Conservation (phyloP, 2,329 filamentous ascomycete species). For the Aspergillus glaucus region DNA sequence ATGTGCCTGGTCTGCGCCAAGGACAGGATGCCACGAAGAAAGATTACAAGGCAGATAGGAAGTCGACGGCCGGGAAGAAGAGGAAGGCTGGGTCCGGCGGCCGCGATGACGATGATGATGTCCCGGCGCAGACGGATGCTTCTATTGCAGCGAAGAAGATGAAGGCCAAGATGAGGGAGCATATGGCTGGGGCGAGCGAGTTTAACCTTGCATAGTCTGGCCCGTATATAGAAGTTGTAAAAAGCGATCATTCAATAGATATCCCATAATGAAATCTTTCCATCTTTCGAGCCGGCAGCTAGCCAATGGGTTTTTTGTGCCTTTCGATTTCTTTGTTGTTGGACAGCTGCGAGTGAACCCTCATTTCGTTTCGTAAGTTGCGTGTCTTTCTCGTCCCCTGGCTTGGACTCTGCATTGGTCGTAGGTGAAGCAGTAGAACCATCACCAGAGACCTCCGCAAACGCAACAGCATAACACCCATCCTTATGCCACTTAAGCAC, state of each 20-base stretch:
- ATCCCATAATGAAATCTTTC: slow-evolving; percentile 92
- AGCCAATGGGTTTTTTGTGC: slow-evolving; percentile 77
- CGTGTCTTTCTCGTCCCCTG: neutral
- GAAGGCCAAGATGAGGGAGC: slow-evolving; percentile 47
- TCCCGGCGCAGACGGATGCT: slow-evolving; percentile 28
- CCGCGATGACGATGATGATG: slow-evolving; percentile 19
- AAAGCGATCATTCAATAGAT: slow-evolving; percentile 57
- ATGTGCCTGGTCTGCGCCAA: slow-evolving; percentile 45
- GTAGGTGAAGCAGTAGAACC: neutral
- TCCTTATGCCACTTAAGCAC: slow-evolving; percentile 92
- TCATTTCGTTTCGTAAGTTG: slow-evolving; percentile 5
- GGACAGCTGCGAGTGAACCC: slow-evolving; percentile 46
- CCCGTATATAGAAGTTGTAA: slow-evolving; percentile 22
- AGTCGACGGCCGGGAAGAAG: slow-evolving; percentile 29
- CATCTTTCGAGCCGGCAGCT: slow-evolving; percentile 86
- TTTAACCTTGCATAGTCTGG: slow-evolving; percentile 50
- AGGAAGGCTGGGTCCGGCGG: slow-evolving; percentile 25
- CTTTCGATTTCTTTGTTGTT: slow-evolving; percentile 56
- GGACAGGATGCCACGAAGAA: slow-evolving; percentile 42
- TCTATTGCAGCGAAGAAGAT: slow-evolving; percentile 48
- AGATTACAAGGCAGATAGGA: slow-evolving; percentile 41
- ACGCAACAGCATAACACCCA: slow-evolving; percentile 75
- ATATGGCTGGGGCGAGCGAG: slow-evolving; percentile 48
- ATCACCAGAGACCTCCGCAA: slow-evolving; percentile 45
- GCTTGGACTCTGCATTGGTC: neutral